These are phyloP conservation scores for Tieghemiomyces parasiticus DNA, from an alignment of 192 early-diverging fungal species.

Conservation along the genomic window DNA sequence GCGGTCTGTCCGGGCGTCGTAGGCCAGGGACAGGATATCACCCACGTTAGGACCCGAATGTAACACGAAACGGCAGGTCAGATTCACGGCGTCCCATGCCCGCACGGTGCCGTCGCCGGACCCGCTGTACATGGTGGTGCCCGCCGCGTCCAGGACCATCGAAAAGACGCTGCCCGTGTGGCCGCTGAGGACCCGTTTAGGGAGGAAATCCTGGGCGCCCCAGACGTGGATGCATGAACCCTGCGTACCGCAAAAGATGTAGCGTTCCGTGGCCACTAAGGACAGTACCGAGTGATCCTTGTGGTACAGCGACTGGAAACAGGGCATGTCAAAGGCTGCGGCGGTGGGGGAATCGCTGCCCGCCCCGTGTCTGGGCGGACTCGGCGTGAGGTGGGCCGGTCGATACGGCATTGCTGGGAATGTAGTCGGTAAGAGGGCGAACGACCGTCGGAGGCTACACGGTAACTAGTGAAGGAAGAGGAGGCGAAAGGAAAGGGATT, in stretches of 20 bases:
- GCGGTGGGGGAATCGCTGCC: not conserved
- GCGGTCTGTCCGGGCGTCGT: constrained; percentile 30
- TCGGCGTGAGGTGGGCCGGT: constrained; percentile 1
- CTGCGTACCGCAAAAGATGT: constrained; percentile 56
- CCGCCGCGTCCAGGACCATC: constrained; percentile 11
- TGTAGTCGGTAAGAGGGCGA: too few species aligned
- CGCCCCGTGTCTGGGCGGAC: not conserved
- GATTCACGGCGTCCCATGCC: constrained; percentile 45
- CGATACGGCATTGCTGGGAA: too few species aligned
- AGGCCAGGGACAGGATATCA: constrained; percentile 49
- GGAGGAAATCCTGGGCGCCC: constrained; percentile 40
- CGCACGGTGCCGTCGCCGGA: constrained; percentile 57
- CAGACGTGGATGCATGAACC: constrained; percentile 43
- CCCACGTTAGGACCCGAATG: constrained; percentile 57
- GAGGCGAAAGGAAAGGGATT: too few species aligned
- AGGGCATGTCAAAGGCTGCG: constrained; percentile 10
- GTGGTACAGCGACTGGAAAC: constrained; percentile 33
- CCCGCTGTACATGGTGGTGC: constrained; percentile 17
- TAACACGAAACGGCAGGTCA: constrained; percentile 42
- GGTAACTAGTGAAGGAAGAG: too few species aligned
- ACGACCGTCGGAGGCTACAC: too few species aligned
- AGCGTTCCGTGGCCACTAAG: constrained; percentile 34
- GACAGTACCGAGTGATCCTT: constrained; percentile 44
- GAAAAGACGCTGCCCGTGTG: constrained; percentile 21
- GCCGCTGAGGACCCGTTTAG: constrained; percentile 15